phyloP scores from a whole-genome alignment of 2,329 filamentous ascomycete genomes.

The Tothia fuscella region DNA sequence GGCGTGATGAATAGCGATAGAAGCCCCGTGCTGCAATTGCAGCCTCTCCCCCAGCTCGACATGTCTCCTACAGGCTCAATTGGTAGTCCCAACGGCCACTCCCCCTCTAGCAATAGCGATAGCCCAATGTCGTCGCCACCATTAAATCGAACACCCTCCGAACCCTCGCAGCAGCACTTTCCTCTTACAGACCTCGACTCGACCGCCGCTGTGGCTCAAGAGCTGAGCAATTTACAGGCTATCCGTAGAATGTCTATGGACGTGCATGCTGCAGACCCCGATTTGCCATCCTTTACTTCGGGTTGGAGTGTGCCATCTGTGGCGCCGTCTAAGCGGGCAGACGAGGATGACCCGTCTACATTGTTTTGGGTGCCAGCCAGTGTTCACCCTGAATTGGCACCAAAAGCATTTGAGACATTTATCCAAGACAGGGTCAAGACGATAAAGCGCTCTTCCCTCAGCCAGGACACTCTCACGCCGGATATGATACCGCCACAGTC shows the following conservation, averaged over 20 bases:
- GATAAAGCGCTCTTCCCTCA: constrained; percentile 69
- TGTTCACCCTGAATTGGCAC: constrained; percentile 86
- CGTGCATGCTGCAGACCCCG: constrained; percentile 57
- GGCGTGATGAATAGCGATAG: too few relatives aligned
- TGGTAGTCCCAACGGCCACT: constrained; percentile 13
- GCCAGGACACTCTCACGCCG: constrained; percentile 24
- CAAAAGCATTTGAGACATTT: constrained; percentile 93
- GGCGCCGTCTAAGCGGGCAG: constrained; percentile 53
- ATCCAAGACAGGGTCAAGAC: constrained; percentile 86
- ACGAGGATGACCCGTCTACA: constrained; percentile 76
- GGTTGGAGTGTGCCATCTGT: constrained; percentile 50
- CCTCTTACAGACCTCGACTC: constrained; percentile 59
- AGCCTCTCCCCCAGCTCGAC: neutral
- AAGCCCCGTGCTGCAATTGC: neutral
- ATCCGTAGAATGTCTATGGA: constrained; percentile 92
- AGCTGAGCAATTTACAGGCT: constrained; percentile 83
- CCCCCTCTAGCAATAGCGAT: constrained; percentile 14
- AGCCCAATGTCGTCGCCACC: constrained; percentile 27
- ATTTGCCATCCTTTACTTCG: constrained; percentile 60
- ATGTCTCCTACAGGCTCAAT: constrained; percentile 9
- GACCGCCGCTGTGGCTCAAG: constrained; percentile 80
- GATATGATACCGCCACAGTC: constrained; percentile 21
- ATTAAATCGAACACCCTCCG: constrained; percentile 17
- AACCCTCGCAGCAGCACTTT: constrained; percentile 6
- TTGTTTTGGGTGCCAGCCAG: constrained; percentile 93